Evolutionary conservation across 495 filamentous ascomycete species (phyloP).

Genomic region (Hypoxylon lienhwacheense): DNA sequence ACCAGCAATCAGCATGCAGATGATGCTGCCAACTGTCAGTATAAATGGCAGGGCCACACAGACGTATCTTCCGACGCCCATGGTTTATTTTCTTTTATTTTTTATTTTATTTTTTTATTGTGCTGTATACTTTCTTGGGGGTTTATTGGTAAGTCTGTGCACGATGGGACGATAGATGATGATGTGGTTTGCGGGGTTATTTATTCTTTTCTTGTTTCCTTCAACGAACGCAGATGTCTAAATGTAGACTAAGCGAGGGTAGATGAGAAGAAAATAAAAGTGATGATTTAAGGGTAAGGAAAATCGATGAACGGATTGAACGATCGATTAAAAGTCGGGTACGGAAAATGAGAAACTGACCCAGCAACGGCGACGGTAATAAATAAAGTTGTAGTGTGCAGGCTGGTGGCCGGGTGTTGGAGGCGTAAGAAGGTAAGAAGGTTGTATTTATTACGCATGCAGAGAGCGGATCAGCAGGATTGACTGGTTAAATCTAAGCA

Average conservation of each 20-base stretch:
- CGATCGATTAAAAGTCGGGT: not conserved
- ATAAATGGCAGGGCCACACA: constrained; percentile 82
- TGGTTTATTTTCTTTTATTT: constrained; percentile 49
- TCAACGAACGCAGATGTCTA: constrained; percentile 15
- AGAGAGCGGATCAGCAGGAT: constrained; percentile 10
- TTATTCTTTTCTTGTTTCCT: not conserved
- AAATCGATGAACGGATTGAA: not conserved
- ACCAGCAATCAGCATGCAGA: constrained; percentile 72
- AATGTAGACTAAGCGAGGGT: not conserved
- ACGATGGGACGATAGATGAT: not conserved
- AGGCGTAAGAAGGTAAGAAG: constrained; percentile 25
- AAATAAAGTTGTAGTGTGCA: constrained; percentile 18
- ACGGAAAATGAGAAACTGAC: constrained; percentile 10
- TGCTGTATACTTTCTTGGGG: too few species aligned
- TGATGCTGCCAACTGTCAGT: constrained; percentile 70
- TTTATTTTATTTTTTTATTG: too few species aligned
- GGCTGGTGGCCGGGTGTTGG: constrained; percentile 4
- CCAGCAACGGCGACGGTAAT: constrained; percentile 14
- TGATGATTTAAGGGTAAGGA: too few species aligned
- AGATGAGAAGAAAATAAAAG: too few species aligned
- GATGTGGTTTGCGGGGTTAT: not conserved
- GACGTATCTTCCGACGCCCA: constrained; percentile 71
- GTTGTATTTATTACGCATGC: constrained; percentile 34
- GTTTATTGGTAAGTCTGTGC: too few species aligned
- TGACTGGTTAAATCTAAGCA: constrained; percentile 15